Base-by-base conservation (phyloP, 2,329 filamentous ascomycete species). In the Botrytis fabae region DNA sequence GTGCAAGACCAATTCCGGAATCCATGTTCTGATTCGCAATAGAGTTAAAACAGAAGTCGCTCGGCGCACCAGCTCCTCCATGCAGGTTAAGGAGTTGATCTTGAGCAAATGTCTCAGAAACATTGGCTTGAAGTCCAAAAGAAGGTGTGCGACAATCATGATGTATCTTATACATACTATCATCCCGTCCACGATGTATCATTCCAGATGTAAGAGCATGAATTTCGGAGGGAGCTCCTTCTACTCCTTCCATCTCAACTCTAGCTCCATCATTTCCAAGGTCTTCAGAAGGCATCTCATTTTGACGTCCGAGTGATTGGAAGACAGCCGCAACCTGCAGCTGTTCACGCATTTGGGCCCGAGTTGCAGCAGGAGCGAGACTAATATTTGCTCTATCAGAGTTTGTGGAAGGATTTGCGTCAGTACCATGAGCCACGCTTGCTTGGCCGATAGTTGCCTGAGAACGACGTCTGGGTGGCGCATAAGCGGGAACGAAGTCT, bases 1-100 rank as follows among this genome's bases (percentile, higher is more conserved):
- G 2, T 40, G 10, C 1, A 7, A 61, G 2, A 40, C 6, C 1
- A 5, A 12, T 6, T 2, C 1, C 35, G 6, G n/a, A 4, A 40
- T 18, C 5, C 35, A 61, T 61, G 35, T 8, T 16, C 0, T 25
- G 35, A 16, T 40, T 38, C 8, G 7, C 35, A 1, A 7, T 25
- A 2, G 20, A 8, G 12, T 25, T 61, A 25, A 14, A 61, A 8
- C 20, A 8, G 12, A 61, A 61, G 35, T 14, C 22, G 3, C 20
- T 16, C 0, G 35, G 35, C 1, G 2, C 20, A n/a, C 6, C 35
- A n/a, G n/a, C 10, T 40, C 12, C 35, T 25, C 35, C 12, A 6
- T 38, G 35, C 12, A 25, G 12, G 35, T 12, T 16, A n/a, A 10
- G 4, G 0, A 12, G n/a, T 25, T 22, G 35, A n/a, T 38, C 22